phyloP scores from a whole-genome alignment of 768 basidiomycete genomes.

The Gyrodon lividus region DNA sequence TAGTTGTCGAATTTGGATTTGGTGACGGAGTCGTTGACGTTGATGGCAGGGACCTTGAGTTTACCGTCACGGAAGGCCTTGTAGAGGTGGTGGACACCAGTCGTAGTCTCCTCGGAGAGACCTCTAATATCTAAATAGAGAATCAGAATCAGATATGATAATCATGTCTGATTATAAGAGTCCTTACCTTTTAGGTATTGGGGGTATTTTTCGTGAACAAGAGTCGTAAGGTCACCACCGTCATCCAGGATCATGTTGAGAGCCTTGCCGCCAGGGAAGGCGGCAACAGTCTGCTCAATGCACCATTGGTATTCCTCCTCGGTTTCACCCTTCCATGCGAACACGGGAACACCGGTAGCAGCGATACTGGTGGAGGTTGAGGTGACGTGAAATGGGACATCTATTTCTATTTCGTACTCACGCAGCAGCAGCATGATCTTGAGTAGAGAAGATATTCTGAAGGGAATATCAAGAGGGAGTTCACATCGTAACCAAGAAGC shows the following conservation, averaged over 20 bases:
- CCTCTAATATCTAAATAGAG: conserved; percentile 70
- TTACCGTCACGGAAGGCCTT: conserved; percentile 95
- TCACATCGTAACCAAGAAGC: background rate
- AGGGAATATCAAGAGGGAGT: conserved; percentile 5
- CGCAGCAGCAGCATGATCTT: conserved; percentile 99
- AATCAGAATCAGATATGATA: conserved; percentile 1
- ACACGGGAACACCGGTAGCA: conserved; percentile 97
- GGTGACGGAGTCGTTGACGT: conserved; percentile 99
- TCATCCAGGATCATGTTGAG: conserved; percentile 99
- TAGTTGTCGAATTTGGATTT: conserved; percentile 99
- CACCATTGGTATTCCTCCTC: conserved; percentile 99
- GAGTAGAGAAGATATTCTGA: conserved; percentile 99
- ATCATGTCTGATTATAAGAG: background rate
- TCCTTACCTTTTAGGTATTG: conserved; percentile 73
- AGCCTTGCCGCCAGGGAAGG: conserved; percentile 80
- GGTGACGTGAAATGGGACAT: background rate
- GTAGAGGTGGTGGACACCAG: conserved; percentile 99
- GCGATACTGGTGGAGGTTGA: conserved; percentile 63
- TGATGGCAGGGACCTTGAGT: conserved; percentile 97
- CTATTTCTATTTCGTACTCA: conserved; percentile 40
- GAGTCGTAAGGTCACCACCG: conserved; percentile 92
- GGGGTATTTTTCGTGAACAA: conserved; percentile 96
- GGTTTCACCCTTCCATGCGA: conserved; percentile 99
- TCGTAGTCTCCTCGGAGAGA: conserved; percentile 98
- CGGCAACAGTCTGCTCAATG: conserved; percentile 90